These are phyloP conservation scores for Saxophila tyrrhenica DNA, from an alignment of 495 filamentous ascomycete species.

Conservation along the genomic window DNA sequence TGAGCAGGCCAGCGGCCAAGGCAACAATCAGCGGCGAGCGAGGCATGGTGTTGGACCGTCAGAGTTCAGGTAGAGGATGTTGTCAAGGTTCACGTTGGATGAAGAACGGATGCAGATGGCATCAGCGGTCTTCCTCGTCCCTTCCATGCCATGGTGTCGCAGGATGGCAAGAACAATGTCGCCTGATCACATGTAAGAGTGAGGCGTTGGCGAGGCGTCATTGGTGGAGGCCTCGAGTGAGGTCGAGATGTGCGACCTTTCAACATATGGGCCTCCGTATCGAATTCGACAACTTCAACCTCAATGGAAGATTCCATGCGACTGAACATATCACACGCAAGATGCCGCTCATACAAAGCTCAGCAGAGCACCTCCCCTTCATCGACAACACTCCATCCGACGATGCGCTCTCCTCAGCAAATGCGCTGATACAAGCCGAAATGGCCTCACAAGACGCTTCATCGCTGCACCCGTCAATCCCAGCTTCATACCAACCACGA, in stretches of 20 bases:
- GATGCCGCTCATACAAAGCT: slow-evolving; percentile 18
- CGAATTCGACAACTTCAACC: not conserved
- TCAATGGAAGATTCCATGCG: not conserved
- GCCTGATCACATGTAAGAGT: not conserved
- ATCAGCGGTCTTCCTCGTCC: no score
- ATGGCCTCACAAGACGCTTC: slow-evolving; percentile 5
- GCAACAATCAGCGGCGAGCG: slow-evolving; percentile 8
- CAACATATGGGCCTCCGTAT: not conserved
- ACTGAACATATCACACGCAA: not conserved
- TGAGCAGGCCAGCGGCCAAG: slow-evolving; percentile 9
- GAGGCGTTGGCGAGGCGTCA: not conserved
- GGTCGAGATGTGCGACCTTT: not conserved
- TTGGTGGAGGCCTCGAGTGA: not conserved
- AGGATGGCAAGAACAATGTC: not conserved
- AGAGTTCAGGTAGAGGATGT: no score
- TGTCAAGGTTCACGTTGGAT: no score
- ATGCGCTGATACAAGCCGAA: slow-evolving; percentile 20
- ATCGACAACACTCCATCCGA: slow-evolving; percentile 14
- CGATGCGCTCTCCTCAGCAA: slow-evolving; percentile 12
- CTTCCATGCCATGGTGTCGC: not conserved
- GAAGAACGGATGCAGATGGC: no score
- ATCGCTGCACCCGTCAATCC: slow-evolving; percentile 21
- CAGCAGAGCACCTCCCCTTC: slow-evolving; percentile 16
- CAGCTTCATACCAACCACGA: slow-evolving; percentile 24
- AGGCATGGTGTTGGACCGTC: slow-evolving; percentile 4